A percentile compares a stretch with the other conserved stretches of the same genome.
phyloP scores from a whole-genome alignment of 306 rosid genomes.

The Cucumis cinereus region DNA sequence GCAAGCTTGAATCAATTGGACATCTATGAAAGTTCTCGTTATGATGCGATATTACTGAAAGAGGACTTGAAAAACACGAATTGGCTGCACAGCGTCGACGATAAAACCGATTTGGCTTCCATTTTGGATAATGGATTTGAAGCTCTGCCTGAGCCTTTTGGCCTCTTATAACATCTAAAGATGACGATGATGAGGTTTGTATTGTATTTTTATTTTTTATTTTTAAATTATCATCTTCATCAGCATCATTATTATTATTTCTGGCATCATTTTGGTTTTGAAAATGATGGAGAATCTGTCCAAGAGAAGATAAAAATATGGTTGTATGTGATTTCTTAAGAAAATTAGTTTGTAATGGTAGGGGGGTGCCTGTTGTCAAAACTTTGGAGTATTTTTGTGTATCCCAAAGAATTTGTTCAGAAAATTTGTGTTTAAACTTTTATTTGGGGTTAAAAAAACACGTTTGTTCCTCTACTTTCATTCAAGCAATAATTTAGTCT shows the following conservation, averaged over 20 bases:
- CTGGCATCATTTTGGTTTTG: slow-evolving; percentile 12
- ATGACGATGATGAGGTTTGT: slow-evolving; percentile 15
- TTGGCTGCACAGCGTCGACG: slow-evolving; percentile 81
- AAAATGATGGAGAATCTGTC: slow-evolving; percentile 31
- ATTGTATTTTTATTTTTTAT: slow-evolving; percentile 12
- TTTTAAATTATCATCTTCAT: slow-evolving; percentile 13
- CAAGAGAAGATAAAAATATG: slow-evolving; percentile 29
- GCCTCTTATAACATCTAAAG: slow-evolving; percentile 44
- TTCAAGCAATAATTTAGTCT: neutral
- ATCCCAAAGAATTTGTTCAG: neutral
- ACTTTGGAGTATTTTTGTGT: neutral
- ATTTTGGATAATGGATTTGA: slow-evolving; percentile 84
- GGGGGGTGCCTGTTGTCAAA: neutral
- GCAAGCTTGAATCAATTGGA: slow-evolving; percentile 64
- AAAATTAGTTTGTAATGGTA: slow-evolving; percentile 2
- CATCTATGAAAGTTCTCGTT: slow-evolving; percentile 84
- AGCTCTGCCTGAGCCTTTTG: slow-evolving; percentile 85
- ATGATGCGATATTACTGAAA: slow-evolving; percentile 76
- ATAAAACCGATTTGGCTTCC: slow-evolving; percentile 54
- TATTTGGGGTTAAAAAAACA: neutral
- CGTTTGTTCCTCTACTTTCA: neutral
- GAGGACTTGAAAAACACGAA: slow-evolving; percentile 81
- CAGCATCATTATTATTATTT: neutral
- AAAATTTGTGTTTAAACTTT: neutral
- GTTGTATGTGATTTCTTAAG: slow-evolving; percentile 20